These are phyloP conservation scores for Claviceps maximensis DNA, from an alignment of 2,329 filamentous ascomycete species.

Conservation along the genomic window DNA sequence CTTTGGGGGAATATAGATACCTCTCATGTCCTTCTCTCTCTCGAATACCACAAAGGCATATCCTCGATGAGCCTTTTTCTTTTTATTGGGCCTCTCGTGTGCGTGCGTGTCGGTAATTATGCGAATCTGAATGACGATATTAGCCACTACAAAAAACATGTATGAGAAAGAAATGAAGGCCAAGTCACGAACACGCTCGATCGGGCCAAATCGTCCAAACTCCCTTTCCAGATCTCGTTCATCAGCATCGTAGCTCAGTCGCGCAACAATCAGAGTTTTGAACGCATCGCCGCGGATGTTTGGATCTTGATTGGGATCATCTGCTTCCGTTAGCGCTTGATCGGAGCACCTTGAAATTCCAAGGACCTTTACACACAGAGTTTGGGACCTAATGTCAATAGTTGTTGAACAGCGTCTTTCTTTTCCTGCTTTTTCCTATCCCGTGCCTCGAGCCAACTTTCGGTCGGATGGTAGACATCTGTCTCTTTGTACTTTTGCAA, in stretches of 20 bases:
- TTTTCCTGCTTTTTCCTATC: slow-evolving; percentile 77
- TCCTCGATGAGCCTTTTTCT: slow-evolving; percentile 70
- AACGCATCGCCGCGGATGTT: slow-evolving; percentile 89
- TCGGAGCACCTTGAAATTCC: background rate
- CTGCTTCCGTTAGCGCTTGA: slow-evolving; percentile 27
- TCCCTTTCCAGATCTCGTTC: slow-evolving; percentile 85
- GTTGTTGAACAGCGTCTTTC: slow-evolving; percentile 50
- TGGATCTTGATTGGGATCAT: slow-evolving; percentile 70
- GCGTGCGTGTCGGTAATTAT: slow-evolving; percentile 69
- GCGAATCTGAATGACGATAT: slow-evolving; percentile 53
- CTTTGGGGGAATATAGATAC: slow-evolving; percentile 44
- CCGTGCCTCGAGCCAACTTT: slow-evolving; percentile 83
- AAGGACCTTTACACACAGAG: slow-evolving; percentile 37
- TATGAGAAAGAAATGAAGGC: background rate
- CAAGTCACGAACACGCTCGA: slow-evolving; percentile 60
- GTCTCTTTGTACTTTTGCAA: slow-evolving; percentile 67
- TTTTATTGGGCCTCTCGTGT: slow-evolving; percentile 57
- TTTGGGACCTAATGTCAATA: slow-evolving; percentile 49
- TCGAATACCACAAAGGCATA: slow-evolving; percentile 98
- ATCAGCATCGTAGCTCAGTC: slow-evolving; percentile 78
- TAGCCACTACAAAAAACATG: background rate
- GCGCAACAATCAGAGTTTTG: slow-evolving; percentile 85
- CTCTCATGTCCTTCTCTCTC: slow-evolving; percentile 97
- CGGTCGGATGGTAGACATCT: slow-evolving; percentile 65
- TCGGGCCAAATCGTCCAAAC: slow-evolving; percentile 84